Percentiles rank a stretch among this genome's conserved stretches.
Evolutionary conservation across 352 stramenopile genomes (phyloP).

Genomic region (Pythium coloratum): DNA sequence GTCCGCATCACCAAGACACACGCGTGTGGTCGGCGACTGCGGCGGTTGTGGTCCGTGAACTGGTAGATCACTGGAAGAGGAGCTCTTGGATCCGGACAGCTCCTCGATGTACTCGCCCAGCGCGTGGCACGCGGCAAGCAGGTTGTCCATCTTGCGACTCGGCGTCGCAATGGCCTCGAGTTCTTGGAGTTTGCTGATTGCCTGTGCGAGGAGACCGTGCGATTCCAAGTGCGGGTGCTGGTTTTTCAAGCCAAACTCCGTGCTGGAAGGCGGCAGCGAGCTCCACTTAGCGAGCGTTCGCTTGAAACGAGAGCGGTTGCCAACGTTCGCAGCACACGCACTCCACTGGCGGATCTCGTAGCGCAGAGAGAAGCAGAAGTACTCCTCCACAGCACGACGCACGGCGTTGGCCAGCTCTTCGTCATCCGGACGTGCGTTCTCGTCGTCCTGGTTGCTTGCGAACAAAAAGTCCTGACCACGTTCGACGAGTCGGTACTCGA

Average conservation of each 20-base stretch:
- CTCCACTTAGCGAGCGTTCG: slow-evolving; percentile 22
- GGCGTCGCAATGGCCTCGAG: slow-evolving; percentile 28
- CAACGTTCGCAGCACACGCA: not conserved
- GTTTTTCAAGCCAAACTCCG: slow-evolving; percentile 18
- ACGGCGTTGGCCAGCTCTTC: slow-evolving; percentile 23
- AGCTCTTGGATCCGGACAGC: slow-evolving; percentile 1
- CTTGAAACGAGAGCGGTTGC: slow-evolving; percentile 12
- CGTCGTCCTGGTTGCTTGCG: slow-evolving; percentile 6
- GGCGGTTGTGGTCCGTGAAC: not conserved
- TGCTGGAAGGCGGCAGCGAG: slow-evolving; percentile 20
- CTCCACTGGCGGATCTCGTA: slow-evolving; percentile 29
- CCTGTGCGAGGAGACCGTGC: slow-evolving; percentile 13
- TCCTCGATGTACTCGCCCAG: slow-evolving; percentile 30
- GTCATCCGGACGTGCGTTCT: not conserved
- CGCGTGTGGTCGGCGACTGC: slow-evolving; percentile 20
- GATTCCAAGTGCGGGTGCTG: not conserved
- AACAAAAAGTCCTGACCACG: slow-evolving; percentile 11
- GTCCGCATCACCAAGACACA: slow-evolving; percentile 33
- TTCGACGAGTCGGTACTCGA: slow-evolving; percentile 30
- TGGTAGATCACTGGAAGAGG: not conserved
- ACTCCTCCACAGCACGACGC: slow-evolving; percentile 28
- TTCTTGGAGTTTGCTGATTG: slow-evolving; percentile 24
- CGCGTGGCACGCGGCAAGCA: slow-evolving; percentile 34
- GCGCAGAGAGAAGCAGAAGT: slow-evolving; percentile 28
- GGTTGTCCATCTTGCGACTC: slow-evolving; percentile 30